Evolutionary conservation across 805 yeast genomes (phyloP).

Genomic region (Schwanniomyces pseudopolymorphus): DNA sequence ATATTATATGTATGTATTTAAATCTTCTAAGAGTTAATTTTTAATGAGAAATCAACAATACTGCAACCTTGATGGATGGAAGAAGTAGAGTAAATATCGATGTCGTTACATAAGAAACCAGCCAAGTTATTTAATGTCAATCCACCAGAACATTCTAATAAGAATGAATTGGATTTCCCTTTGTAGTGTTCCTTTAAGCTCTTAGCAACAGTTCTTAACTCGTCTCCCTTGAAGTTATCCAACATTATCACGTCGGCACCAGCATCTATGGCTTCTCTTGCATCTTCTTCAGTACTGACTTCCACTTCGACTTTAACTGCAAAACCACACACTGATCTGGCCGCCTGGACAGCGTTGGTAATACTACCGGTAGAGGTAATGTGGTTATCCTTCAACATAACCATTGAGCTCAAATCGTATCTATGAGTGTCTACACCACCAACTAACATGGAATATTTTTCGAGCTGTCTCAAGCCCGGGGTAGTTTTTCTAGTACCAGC

Average conservation of each 20-base stretch:
- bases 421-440: conserved; percentile 95
- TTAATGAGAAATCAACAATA: conserved; percentile 80
- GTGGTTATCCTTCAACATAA: conserved; percentile 94
- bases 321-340: conserved; percentile 83
- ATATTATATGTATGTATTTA: background rate
- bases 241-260: conserved; percentile 97
- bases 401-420: conserved; percentile 89
- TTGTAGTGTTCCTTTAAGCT: conserved; percentile 59
- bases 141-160: conserved; percentile 93
- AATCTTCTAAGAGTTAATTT: conserved; percentile 39
- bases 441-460: conserved; percentile 90
- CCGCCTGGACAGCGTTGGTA: conserved; percentile 74
- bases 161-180: conserved; percentile 46
- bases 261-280: conserved; percentile 87
- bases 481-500: conserved; percentile 99
- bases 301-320: conserved; percentile 91
- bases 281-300: conserved; percentile 81
- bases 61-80: conserved; percentile 90
- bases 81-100: conserved; percentile 89
- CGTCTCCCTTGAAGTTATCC: conserved; percentile 77
- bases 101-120: conserved; percentile 67
- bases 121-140: conserved; percentile 66
- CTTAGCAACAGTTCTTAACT: conserved; percentile 62
- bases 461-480: conserved; percentile 86
- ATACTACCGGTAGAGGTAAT: conserved; percentile 92